Percentiles rank a stretch among this genome's conserved stretches.
phyloP scores from a whole-genome alignment of 129 eudicot species.

The Artemisia argyi region DNA sequence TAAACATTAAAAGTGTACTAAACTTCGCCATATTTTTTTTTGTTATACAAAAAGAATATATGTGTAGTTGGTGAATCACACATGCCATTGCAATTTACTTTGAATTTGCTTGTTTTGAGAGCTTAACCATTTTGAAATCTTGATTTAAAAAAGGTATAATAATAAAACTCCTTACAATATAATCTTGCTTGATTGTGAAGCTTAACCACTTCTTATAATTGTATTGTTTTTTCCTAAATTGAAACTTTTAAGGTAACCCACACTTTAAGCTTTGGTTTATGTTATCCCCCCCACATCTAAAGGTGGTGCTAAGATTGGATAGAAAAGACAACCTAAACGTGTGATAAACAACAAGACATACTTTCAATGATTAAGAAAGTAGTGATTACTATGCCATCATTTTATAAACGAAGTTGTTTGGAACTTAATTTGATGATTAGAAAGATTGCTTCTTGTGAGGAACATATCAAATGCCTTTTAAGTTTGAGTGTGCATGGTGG shows the following conservation, averaged over 20 bases:
- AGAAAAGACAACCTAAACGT: background rate
- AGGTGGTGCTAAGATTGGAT: background rate
- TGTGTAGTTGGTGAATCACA: conserved; percentile 10
- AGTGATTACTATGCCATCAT: background rate
- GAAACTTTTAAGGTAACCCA: conserved; percentile 5
- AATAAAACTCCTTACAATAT: background rate
- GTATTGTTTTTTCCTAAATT: background rate
- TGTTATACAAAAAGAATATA: no score
- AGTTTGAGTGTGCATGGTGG: background rate
- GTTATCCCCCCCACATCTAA: conserved; percentile 8
- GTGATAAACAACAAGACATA: no score
- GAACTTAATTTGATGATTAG: conserved; percentile 1
- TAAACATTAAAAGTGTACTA: no score
- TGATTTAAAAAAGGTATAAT: background rate
- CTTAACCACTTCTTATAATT: background rate
- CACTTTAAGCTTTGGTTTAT: conserved; percentile 17
- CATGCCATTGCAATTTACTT: background rate
- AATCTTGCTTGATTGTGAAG: conserved; percentile 2
- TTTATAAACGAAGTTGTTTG: conserved; percentile 2
- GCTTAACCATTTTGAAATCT: background rate
- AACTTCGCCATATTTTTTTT: no score
- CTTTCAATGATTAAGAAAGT: no score
- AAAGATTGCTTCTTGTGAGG: conserved; percentile 1
- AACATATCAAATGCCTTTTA: background rate
- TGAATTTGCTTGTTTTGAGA: conserved; percentile 16